phyloP scores from a whole-genome alignment of 306 rosid genomes.

The Vachellia collinsii region DNA sequence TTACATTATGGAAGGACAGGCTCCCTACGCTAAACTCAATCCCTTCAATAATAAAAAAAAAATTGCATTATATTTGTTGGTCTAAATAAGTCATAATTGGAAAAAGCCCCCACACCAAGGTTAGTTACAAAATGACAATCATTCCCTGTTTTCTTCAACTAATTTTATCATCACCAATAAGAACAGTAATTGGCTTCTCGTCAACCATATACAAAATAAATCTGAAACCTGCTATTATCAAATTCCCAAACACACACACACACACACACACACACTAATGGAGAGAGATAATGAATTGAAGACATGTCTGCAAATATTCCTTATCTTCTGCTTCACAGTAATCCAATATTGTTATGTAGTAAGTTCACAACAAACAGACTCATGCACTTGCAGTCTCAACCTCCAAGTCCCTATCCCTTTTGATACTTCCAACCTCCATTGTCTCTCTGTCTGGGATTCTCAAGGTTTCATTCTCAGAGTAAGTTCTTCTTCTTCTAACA shows the following conservation, averaged over 20 bases:
- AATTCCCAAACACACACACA: constrained; percentile 14
- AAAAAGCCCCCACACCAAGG: constrained; percentile 44
- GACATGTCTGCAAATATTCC: constrained; percentile 29
- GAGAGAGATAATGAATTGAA: constrained; percentile 38
- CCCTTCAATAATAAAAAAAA: too few relatives aligned
- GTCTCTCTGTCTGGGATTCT: constrained; percentile 71
- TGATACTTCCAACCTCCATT: constrained; percentile 59
- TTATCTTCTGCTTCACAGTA: neutral
- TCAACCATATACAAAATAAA: constrained; percentile 16
- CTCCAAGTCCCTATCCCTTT: constrained; percentile 51
- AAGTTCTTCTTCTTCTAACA: constrained; percentile 36
- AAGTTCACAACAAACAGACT: constrained; percentile 51
- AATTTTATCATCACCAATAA: constrained; percentile 2
- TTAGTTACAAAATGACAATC: constrained; percentile 45
- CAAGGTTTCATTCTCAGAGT: constrained; percentile 75
- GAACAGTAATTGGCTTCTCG: constrained; percentile 19
- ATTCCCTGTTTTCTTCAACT: constrained; percentile 33
- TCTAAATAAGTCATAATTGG: constrained; percentile 43
- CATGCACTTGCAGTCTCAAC: constrained; percentile 56
- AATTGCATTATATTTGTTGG: neutral
- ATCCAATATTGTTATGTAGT: constrained; percentile 24
- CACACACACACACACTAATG: neutral
- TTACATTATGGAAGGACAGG: too few relatives aligned
- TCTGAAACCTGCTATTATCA: constrained; percentile 1
- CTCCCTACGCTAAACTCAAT: too few relatives aligned